Evolutionary conservation across 139 green algal species (phyloP).

Genomic region (Chlamydomonas schloesseri): DNA sequence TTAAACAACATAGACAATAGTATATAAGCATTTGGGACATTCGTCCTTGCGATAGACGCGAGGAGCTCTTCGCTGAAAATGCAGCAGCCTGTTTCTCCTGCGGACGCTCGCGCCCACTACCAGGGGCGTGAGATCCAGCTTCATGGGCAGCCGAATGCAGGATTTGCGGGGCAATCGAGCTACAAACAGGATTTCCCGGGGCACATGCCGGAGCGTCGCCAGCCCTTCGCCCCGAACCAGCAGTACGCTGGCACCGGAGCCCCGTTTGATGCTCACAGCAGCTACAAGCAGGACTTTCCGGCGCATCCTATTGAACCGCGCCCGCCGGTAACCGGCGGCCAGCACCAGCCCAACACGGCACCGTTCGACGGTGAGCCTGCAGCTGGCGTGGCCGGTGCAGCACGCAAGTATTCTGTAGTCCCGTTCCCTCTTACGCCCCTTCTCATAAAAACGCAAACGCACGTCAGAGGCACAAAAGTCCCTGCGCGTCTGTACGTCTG

Average conservation of each 20-base stretch:
- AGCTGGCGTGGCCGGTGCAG: too few relatives aligned
- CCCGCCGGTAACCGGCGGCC: not conserved
- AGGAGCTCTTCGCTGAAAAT: not conserved
- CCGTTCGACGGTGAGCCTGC: constrained; percentile 16
- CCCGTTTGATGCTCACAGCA: constrained; percentile 54
- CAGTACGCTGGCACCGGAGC: constrained; percentile 3
- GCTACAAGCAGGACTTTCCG: constrained; percentile 40
- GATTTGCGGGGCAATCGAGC: not conserved
- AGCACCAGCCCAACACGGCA: not conserved
- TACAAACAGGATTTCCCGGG: constrained; percentile 10
- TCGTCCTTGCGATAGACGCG: too few relatives aligned
- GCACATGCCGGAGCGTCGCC: not conserved
- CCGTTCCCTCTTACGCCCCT: too few relatives aligned
- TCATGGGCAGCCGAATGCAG: not conserved
- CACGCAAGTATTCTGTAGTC: too few relatives aligned
- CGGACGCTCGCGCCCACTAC: not conserved
- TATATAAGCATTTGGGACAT: too few relatives aligned
- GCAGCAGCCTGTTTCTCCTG: too few relatives aligned
- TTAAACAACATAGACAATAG: too few relatives aligned
- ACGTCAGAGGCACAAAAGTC: too few relatives aligned
- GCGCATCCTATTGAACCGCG: constrained; percentile 45
- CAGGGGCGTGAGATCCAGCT: constrained; percentile 27
- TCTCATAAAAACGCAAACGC: too few relatives aligned
- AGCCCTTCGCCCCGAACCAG: not conserved
- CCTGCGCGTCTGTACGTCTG: too few relatives aligned